Evolutionary conservation across 2,329 filamentous ascomycete species (phyloP).

Genomic region (Epichloe gansuensis): DNA sequence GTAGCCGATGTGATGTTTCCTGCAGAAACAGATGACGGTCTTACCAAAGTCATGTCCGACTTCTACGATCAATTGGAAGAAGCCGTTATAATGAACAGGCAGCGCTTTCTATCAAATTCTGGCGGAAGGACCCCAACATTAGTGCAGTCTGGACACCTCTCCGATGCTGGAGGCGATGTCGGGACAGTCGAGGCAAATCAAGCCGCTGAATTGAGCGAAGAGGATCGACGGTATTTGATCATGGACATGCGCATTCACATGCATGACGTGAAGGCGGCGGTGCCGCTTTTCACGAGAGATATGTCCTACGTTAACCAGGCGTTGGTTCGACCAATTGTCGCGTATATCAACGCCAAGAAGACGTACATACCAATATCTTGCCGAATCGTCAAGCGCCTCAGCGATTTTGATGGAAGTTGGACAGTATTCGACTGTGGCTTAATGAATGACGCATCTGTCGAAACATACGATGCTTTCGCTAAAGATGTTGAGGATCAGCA

Average conservation of each 20-base stretch:
- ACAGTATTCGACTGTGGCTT: constrained; percentile 85
- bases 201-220: constrained; percentile 20
- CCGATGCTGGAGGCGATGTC: constrained; percentile 14
- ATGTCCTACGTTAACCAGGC: constrained; percentile 95
- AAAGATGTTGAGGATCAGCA: constrained; percentile 83
- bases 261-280: constrained; percentile 84
- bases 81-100: constrained; percentile 68
- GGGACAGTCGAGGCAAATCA: constrained; percentile 4
- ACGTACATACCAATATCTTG: constrained; percentile 95
- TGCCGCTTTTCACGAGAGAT: constrained; percentile 83
- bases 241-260: constrained; percentile 93
- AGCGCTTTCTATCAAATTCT: constrained; percentile 44
- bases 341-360: constrained; percentile 90
- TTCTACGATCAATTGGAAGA: constrained; percentile 95
- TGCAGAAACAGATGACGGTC: constrained; percentile 71
- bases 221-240: constrained; percentile 68
- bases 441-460: constrained; percentile 84
- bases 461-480: constrained; percentile 91
- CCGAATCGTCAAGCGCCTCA: constrained; percentile 76
- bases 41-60: constrained; percentile 90
- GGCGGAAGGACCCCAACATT: constrained; percentile 15
- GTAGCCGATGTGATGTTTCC: constrained; percentile 93
- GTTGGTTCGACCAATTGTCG: constrained; percentile 87
- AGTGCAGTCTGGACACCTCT: constrained; percentile 20
- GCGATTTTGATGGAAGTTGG: constrained; percentile 93